phyloP scores from a whole-genome alignment of 805 yeast genomes.

The Candida saitoana region DNA sequence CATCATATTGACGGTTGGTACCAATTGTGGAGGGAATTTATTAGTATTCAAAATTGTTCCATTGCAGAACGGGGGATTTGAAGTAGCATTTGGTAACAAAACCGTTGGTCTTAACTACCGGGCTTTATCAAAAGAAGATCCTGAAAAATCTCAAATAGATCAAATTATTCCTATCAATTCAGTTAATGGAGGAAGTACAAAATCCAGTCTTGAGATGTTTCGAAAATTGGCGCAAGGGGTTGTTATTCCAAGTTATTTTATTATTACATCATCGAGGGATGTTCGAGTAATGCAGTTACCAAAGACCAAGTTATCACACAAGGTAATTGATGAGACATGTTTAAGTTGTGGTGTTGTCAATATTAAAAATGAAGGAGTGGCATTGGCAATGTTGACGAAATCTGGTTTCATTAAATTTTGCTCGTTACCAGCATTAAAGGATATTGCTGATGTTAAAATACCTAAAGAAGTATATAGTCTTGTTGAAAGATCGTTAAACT shows the following conservation, averaged over 20 bases:
- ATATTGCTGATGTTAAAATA: conserved; percentile 44
- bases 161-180: conserved; percentile 56
- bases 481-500: conserved; percentile 17
- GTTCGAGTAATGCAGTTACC: conserved; percentile 61
- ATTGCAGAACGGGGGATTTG: conserved; percentile 54
- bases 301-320: conserved; percentile 60
- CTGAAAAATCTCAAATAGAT: conserved; percentile 50
- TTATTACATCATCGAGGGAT: conserved; percentile 55
- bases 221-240: conserved; percentile 58
- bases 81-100: conserved; percentile 48
- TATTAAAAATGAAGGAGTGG: conserved; percentile 41
- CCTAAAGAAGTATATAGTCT: conserved; percentile 25
- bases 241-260: conserved; percentile 56
- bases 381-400: conserved; percentile 41
- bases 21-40: conserved; percentile 66
- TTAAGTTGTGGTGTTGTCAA: conserved; percentile 49
- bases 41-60: conserved; percentile 65
- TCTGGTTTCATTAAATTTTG: conserved; percentile 46
- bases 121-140: conserved; percentile 29
- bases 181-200: conserved; percentile 58
- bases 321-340: conserved; percentile 49
- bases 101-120: conserved; percentile 34
- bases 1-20: conserved; percentile 71
- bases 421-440: conserved; percentile 62
- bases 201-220: conserved; percentile 58